phyloP scores from a whole-genome alignment of 176 grass and related monocot genomes.

The Oryza glumipatula region DNA sequence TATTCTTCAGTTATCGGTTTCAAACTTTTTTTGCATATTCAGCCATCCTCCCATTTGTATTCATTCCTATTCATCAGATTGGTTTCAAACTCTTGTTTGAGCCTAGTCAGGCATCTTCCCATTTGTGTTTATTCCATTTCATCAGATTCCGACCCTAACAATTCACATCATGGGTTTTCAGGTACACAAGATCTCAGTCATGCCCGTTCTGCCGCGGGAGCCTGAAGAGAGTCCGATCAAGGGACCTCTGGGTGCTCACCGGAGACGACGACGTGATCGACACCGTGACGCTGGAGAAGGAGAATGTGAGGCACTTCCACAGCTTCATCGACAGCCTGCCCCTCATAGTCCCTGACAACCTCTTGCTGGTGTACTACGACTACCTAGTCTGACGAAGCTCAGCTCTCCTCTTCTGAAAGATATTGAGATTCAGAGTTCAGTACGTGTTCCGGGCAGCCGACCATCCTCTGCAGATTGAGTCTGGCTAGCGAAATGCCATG shows the following conservation, averaged over 20 bases:
- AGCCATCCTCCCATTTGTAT: neutral
- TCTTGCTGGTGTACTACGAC: constrained; percentile 76
- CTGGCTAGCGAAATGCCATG: constrained; percentile 49
- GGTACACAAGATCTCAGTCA: constrained; percentile 78
- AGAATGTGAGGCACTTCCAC: constrained; percentile 78
- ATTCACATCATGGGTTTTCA: constrained; percentile 33
- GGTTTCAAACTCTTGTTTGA: neutral
- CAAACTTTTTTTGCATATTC: neutral
- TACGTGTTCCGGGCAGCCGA: constrained; percentile 50
- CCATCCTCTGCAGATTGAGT: constrained; percentile 67
- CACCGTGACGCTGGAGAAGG: constrained; percentile 61
- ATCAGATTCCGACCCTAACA: neutral
- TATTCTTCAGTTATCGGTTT: neutral
- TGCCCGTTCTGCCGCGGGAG: constrained; percentile 81
- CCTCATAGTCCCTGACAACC: constrained; percentile 67
- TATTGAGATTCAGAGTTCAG: constrained; percentile 28
- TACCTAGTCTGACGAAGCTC: constrained; percentile 59
- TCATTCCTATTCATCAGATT: neutral
- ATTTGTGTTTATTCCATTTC: neutral
- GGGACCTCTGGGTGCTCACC: constrained; percentile 86
- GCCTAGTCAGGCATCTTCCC: neutral
- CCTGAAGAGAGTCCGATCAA: constrained; percentile 67
- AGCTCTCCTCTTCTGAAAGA: neutral
- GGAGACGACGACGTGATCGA: constrained; percentile 71
- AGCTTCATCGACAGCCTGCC: constrained; percentile 79